These are phyloP conservation scores for Hippophae tibetana DNA, from an alignment of 306 rosid genomes.

Conservation along the genomic window DNA sequence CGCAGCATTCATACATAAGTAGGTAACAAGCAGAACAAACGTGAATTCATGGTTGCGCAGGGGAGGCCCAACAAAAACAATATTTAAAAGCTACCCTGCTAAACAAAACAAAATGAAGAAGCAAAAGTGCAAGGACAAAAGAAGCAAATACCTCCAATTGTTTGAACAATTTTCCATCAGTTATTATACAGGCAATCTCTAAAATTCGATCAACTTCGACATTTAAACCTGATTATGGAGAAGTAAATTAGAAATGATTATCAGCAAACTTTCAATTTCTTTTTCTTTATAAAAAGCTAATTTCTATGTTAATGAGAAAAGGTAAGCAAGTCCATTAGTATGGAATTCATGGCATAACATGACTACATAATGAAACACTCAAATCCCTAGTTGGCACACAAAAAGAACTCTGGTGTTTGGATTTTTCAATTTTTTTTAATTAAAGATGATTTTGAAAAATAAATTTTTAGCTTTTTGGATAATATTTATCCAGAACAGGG, in stretches of 20 bases:
- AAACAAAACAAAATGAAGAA: no score
- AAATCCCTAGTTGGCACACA: not conserved
- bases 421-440: slow-evolving; percentile 1
- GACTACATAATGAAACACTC: slow-evolving; percentile 1
- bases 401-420: not conserved
- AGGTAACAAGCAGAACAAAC: no score
- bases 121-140: slow-evolving; percentile 6
- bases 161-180: slow-evolving; percentile 76
- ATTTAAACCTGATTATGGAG: slow-evolving; percentile 48
- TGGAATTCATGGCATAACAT: not conserved
- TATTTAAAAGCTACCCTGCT: no score
- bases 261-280: no score
- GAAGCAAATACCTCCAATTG: slow-evolving; percentile 51
- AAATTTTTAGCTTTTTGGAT: no score
- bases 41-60: no score
- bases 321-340: not conserved
- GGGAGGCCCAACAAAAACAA: no score
- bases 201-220: slow-evolving; percentile 79
- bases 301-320: slow-evolving; percentile 4
- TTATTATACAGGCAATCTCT: slow-evolving; percentile 90
- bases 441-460: no score
- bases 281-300: no score
- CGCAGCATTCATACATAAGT: no score
- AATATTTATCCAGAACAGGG: no score
- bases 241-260: no score